A percentile compares a stretch with the other conserved stretches of the same genome.
phyloP scores from a whole-genome alignment of 1,284 basidiomycete species.

The Austroboletus niveus region DNA sequence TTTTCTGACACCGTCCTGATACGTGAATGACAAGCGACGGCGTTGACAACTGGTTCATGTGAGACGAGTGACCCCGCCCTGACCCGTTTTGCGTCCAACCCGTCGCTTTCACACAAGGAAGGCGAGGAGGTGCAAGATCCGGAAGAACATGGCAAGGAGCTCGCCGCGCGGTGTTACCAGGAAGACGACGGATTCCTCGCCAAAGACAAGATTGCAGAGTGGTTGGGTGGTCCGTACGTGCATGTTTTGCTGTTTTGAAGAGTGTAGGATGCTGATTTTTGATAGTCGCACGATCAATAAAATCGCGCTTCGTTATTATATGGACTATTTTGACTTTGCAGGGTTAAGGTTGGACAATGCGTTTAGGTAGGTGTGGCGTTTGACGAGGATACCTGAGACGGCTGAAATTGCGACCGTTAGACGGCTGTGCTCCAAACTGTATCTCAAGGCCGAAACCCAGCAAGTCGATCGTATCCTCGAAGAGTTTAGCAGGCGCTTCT shows the following conservation, averaged over 20 bases:
- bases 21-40: conserved; percentile 21
- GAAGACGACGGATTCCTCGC: conserved; percentile 82
- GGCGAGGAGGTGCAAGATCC: conserved; percentile 59
- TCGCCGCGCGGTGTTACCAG: conserved; percentile 82
- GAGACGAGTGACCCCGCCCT: conserved; percentile 49
- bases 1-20: conserved; percentile 18
- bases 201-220: conserved; percentile 93
- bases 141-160: conserved; percentile 66
- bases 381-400: background rate
- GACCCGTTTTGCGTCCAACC: conserved; percentile 43
- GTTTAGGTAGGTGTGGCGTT: conserved; percentile 63
- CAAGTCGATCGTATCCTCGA: conserved; percentile 96
- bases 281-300: conserved; percentile 74
- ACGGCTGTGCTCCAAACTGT: conserved; percentile 87
- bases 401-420: conserved; percentile 39
- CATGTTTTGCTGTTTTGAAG: background rate
- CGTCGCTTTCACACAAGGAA: conserved; percentile 45
- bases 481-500: conserved; percentile 86
- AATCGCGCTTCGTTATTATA: conserved; percentile 74
- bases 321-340: conserved; percentile 88
- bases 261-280: conserved; percentile 10
- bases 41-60: conserved; percentile 42
- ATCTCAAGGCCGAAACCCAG: conserved; percentile 94
- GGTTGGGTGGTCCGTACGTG: conserved; percentile 86
- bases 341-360: conserved; percentile 83